Conservation (phyloP, 2,329 filamentous ascomycete species). For the Exophiala sp. region DNA sequence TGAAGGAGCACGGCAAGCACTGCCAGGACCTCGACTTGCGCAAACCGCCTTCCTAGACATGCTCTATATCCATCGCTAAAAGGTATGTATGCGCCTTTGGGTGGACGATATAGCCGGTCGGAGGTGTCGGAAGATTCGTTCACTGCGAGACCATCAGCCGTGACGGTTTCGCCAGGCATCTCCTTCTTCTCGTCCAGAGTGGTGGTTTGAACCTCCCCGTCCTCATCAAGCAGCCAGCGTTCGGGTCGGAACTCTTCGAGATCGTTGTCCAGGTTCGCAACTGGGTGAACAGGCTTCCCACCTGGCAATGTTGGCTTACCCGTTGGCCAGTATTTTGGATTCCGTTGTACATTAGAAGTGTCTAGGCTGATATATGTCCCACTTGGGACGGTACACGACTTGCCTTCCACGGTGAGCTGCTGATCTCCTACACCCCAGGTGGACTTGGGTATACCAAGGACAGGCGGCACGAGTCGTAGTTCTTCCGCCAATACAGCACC, state of each 20-base stretch:
- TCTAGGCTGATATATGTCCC: slow-evolving; percentile 56
- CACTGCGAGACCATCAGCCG: slow-evolving; percentile 42
- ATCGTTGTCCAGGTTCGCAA: slow-evolving; percentile 47
- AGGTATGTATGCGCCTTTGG: slow-evolving; percentile 52
- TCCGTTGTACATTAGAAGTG: slow-evolving; percentile 58
- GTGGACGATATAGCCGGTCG: slow-evolving; percentile 57
- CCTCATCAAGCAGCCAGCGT: slow-evolving; percentile 59
- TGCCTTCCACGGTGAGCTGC: slow-evolving; percentile 57
- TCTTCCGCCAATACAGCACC: slow-evolving; percentile 77
- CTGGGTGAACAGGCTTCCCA: slow-evolving; percentile 33
- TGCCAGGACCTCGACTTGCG: slow-evolving; percentile 55
- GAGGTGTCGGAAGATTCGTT: slow-evolving; percentile 61
- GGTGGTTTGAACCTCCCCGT: slow-evolving; percentile 17
- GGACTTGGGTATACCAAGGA: slow-evolving; percentile 68
- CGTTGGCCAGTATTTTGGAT: slow-evolving; percentile 69
- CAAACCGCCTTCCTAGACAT: slow-evolving; percentile 55
- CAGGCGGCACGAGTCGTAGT: slow-evolving; percentile 68
- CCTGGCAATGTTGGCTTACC: slow-evolving; percentile 38
- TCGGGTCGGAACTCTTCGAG: slow-evolving; percentile 67
- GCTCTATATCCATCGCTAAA: slow-evolving; percentile 55
- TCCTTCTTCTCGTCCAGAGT: slow-evolving; percentile 8
- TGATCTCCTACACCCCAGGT: slow-evolving; percentile 47
- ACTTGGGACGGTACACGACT: slow-evolving; percentile 56
- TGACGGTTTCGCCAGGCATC: slow-evolving; percentile 26
- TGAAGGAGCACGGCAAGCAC: slow-evolving; percentile 52